These are phyloP conservation scores for Suillus bovinus DNA, from an alignment of 768 basidiomycete species.

Conservation along the genomic window DNA sequence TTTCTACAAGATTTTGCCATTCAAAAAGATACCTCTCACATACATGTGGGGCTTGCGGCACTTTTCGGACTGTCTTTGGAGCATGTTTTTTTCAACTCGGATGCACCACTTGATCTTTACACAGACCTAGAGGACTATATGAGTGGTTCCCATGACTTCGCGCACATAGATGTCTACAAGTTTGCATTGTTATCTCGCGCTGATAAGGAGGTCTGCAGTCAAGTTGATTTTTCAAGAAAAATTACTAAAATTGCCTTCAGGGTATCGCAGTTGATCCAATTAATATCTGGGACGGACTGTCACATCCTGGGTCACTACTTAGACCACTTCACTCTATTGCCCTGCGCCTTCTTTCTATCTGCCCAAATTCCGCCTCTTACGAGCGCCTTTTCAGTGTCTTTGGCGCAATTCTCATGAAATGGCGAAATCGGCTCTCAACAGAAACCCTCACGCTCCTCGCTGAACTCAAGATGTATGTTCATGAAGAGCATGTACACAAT, in stretches of 20 bases:
- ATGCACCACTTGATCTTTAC: background rate
- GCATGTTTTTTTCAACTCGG: background rate
- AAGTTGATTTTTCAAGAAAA: background rate
- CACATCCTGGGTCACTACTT: background rate
- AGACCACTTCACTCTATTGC: slow-evolving; percentile 9
- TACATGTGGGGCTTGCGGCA: too few species aligned
- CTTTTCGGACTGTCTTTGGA: background rate
- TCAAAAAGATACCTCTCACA: too few species aligned
- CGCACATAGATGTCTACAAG: background rate
- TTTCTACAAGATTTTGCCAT: slow-evolving; percentile 11
- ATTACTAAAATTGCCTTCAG: background rate
- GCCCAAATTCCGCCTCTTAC: slow-evolving; percentile 19
- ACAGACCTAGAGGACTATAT: slow-evolving; percentile 5
- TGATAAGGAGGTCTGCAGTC: background rate
- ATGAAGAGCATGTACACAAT: background rate
- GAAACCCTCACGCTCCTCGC: background rate
- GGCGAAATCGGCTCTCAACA: background rate
- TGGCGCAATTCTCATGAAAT: slow-evolving; percentile 17
- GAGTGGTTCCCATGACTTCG: background rate
- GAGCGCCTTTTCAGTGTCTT: slow-evolving; percentile 19
- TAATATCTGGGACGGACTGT: background rate
- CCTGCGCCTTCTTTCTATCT: slow-evolving; percentile 13
- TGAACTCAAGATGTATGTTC: background rate
- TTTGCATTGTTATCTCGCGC: background rate
- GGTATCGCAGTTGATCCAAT: background rate